phyloP scores from a whole-genome alignment of 2,329 filamentous ascomycete species.

The Trichoderma atroviride region DNA sequence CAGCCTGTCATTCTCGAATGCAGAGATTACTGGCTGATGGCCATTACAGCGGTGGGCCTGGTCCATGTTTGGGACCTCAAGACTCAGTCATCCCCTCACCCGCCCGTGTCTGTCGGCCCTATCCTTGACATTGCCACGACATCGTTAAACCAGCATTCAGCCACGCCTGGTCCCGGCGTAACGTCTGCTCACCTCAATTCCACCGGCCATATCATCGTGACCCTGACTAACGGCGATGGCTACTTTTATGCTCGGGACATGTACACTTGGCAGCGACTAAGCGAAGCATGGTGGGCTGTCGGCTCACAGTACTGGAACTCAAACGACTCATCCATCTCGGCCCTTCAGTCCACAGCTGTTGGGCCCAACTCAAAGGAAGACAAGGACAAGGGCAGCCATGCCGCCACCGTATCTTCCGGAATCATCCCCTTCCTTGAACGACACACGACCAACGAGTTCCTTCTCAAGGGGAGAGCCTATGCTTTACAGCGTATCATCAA shows the following conservation, averaged over 20 bases:
- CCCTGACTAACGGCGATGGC: slow-evolving; percentile 90
- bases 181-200: slow-evolving; percentile 92
- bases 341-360: slow-evolving; percentile 72
- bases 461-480: slow-evolving; percentile 89
- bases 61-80: slow-evolving; percentile 94
- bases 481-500: slow-evolving; percentile 92
- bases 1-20: slow-evolving; percentile 94
- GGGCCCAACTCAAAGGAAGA: slow-evolving; percentile 56
- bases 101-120: slow-evolving; percentile 84
- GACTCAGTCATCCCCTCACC: slow-evolving; percentile 80
- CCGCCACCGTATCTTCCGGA: slow-evolving; percentile 74
- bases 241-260: slow-evolving; percentile 85
- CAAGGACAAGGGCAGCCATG: slow-evolving; percentile 50
- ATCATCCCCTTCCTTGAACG: slow-evolving; percentile 92
- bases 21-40: slow-evolving; percentile 84
- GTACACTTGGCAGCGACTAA: slow-evolving; percentile 93
- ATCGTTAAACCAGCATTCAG: slow-evolving; percentile 72
- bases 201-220: slow-evolving; percentile 82
- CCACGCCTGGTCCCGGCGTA: slow-evolving; percentile 78
- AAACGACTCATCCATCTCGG: slow-evolving; percentile 84
- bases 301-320: slow-evolving; percentile 99
- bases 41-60: slow-evolving; percentile 83
- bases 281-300: slow-evolving; percentile 97
- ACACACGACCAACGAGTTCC: slow-evolving; percentile 89
- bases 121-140: slow-evolving; percentile 85